Evolutionary conservation across 495 filamentous ascomycete species (phyloP).

Genomic region (Bathelium albidoporum): DNA sequence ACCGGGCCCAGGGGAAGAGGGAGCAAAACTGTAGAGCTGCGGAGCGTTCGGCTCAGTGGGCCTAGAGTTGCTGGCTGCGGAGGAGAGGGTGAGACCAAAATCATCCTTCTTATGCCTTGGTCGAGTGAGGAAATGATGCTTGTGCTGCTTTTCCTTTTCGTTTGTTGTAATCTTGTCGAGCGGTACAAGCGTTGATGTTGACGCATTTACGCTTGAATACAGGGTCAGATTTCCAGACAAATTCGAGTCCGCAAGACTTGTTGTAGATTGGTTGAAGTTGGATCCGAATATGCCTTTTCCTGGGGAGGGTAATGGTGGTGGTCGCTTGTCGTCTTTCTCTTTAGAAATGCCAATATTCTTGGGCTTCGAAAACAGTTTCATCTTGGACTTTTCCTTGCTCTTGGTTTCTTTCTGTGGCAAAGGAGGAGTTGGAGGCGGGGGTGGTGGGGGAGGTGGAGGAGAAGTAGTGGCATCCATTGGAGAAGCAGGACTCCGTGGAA

Average conservation of each 20-base stretch:
- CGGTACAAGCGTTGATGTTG: slow-evolving; percentile 67
- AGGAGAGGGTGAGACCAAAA: slow-evolving; percentile 71
- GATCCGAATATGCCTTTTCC: slow-evolving; percentile 57
- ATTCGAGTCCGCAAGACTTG: slow-evolving; percentile 55
- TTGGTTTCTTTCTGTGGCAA: slow-evolving; percentile 51
- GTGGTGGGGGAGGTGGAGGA: slow-evolving; percentile 7
- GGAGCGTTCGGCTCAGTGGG: slow-evolving; percentile 77
- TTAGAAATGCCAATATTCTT: slow-evolving; percentile 70
- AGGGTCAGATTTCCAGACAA: slow-evolving; percentile 50
- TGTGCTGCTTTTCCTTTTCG: slow-evolving; percentile 58
- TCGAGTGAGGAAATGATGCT: slow-evolving; percentile 76
- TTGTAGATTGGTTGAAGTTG: slow-evolving; percentile 61
- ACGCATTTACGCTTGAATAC: slow-evolving; percentile 76
- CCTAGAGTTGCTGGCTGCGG: slow-evolving; percentile 79
- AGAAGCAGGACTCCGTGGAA: slow-evolving; percentile 51
- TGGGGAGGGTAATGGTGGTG: slow-evolving; percentile 66
- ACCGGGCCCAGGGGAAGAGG: slow-evolving; percentile 55
- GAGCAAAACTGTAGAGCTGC: slow-evolving; percentile 70
- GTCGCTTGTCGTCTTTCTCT: slow-evolving; percentile 54
- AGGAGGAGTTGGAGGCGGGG: slow-evolving; percentile 26
- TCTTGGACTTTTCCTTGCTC: slow-evolving; percentile 73
- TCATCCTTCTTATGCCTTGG: slow-evolving; percentile 86
- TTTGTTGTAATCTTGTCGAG: slow-evolving; percentile 37
- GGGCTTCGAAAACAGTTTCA: slow-evolving; percentile 84
- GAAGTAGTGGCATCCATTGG: slow-evolving; percentile 15